phyloP scores from a whole-genome alignment of 139 green algal species.

The Deuterostichococcus epilithicus region DNA sequence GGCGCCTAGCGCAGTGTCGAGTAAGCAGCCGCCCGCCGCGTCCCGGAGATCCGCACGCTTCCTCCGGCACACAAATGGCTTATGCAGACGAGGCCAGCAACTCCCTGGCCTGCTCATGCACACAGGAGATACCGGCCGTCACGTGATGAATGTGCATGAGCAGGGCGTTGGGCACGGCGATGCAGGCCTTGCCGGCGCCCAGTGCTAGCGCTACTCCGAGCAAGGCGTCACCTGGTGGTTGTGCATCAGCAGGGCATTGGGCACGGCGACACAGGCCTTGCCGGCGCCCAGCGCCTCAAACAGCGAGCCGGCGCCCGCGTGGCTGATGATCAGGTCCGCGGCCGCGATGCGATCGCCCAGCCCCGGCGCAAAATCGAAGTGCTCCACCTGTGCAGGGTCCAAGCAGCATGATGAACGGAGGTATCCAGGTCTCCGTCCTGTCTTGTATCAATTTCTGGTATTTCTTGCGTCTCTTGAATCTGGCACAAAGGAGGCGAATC shows the following conservation, averaged over 20 bases:
- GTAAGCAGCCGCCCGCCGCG: no score
- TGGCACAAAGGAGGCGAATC: no score
- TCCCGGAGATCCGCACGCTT: not conserved
- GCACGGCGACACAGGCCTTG: conserved; percentile 69
- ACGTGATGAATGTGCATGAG: not conserved
- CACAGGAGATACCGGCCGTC: not conserved
- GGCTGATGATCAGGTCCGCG: conserved; percentile 73
- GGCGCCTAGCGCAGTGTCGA: not conserved
- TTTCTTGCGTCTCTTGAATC: no score
- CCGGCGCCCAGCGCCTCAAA: conserved; percentile 71
- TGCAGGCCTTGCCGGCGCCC: not conserved
- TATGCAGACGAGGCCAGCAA: not conserved
- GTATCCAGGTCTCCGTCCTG: no score
- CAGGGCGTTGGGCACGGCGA: not conserved
- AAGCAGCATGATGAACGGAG: no score
- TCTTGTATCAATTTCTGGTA: no score
- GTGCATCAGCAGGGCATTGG: conserved; percentile 81
- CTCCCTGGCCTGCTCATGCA: not conserved
- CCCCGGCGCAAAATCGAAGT: conserved; percentile 67
- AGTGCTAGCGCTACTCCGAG: not conserved
- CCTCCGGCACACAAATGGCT: not conserved
- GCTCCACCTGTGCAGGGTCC: conserved; percentile 54
- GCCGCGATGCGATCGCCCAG: conserved; percentile 44
- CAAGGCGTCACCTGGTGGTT: conserved; percentile 65
- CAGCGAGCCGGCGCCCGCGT: conserved; percentile 76